These are phyloP conservation scores for Hygrophorus pudorinus DNA, from an alignment of 768 basidiomycete genomes.

Conservation along the genomic window DNA sequence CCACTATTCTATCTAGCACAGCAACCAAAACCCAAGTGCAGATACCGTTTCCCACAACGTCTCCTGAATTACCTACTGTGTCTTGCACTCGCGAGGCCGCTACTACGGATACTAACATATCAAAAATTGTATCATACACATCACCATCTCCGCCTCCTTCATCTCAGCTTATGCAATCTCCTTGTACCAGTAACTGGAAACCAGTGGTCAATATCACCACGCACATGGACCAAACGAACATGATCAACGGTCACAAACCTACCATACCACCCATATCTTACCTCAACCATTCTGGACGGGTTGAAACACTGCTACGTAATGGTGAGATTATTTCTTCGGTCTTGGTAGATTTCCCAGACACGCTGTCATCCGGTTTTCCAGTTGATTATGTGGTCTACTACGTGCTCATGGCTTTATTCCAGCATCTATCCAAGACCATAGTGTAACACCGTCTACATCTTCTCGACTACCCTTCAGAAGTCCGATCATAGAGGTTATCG, in stretches of 20 bases:
- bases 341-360: too few relatives aligned
- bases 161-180: too few relatives aligned
- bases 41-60: background rate
- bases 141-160: slow-evolving; percentile 9
- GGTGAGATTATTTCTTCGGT: too few relatives aligned
- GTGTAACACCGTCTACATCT: background rate
- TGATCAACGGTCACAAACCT: background rate
- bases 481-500: background rate
- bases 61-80: too few relatives aligned
- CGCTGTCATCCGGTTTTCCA: too few relatives aligned
- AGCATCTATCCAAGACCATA: too few relatives aligned
- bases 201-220: slow-evolving; percentile 13
- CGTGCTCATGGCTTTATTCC: too few relatives aligned
- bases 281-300: too few relatives aligned
- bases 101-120: slow-evolving; percentile 8
- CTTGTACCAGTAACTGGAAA: slow-evolving; percentile 20
- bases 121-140: slow-evolving; percentile 15
- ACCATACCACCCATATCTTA: background rate
- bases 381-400: too few relatives aligned
- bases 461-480: slow-evolving; percentile 1
- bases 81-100: background rate
- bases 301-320: too few relatives aligned
- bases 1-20: background rate
- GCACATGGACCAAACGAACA: too few relatives aligned
- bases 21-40: background rate